Conservation (phyloP, 2,329 filamentous ascomycete species). For the Hirsutella rhossiliensis region DNA sequence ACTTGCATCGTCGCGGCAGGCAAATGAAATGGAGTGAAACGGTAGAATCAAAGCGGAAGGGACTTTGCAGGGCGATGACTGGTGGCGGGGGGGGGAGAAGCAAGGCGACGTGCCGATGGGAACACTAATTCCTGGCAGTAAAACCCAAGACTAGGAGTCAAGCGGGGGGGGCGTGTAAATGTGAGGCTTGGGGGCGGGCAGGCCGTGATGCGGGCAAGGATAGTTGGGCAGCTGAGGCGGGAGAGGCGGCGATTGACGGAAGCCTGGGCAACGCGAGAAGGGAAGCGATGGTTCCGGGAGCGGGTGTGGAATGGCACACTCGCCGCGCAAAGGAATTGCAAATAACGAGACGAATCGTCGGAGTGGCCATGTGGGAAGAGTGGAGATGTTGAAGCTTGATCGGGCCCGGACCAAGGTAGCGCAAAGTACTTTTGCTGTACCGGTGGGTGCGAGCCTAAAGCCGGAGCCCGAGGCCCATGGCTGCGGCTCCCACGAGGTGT, state of each 20-base stretch:
- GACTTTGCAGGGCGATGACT: neutral
- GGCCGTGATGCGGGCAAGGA: slow-evolving; percentile 1
- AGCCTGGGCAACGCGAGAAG: slow-evolving; percentile 1
- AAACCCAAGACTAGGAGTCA: slow-evolving; percentile 18
- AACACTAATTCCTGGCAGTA: slow-evolving; percentile 28
- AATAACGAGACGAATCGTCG: slow-evolving; percentile 17
- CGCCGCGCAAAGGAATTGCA: slow-evolving; percentile 8
- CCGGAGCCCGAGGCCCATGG: no score
- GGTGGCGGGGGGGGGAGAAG: neutral
- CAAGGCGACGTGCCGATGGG: slow-evolving; percentile 12
- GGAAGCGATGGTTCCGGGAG: slow-evolving; percentile 2
- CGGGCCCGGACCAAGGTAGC: slow-evolving; percentile 3
- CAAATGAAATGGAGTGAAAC: slow-evolving; percentile 4
- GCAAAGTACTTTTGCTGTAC: no score
- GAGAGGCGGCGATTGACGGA: slow-evolving; percentile 9
- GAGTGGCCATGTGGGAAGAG: slow-evolving; percentile 14
- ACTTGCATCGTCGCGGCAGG: slow-evolving; percentile 26
- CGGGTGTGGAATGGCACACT: slow-evolving; percentile 9
- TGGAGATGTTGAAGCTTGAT: slow-evolving; percentile 14
- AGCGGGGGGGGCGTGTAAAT: slow-evolving; percentile 9
- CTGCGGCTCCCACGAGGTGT: no score
- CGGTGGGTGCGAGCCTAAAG: no score
- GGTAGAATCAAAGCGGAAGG: slow-evolving; percentile 9
- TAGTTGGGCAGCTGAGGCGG: neutral
- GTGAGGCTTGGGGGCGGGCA: neutral